phyloP scores from a whole-genome alignment of 306 rosid genomes.

The Neltuma alba region DNA sequence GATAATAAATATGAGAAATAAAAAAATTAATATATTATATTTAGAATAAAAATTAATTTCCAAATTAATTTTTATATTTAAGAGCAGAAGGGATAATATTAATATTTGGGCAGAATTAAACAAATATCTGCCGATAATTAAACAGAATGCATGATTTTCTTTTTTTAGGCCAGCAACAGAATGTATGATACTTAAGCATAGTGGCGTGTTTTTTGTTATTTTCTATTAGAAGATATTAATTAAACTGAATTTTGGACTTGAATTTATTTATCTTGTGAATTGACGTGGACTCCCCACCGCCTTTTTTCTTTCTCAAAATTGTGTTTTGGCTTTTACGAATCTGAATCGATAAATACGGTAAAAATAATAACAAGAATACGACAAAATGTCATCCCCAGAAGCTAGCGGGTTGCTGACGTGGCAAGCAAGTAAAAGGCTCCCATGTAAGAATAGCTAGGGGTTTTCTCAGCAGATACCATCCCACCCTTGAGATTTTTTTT shows the following conservation, averaged over 20 bases:
- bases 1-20: no score
- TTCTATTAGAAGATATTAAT: neutral
- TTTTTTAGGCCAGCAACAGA: no score
- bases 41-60: no score
- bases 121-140: neutral
- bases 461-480: neutral
- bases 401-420: neutral
- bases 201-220: neutral
- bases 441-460: neutral
- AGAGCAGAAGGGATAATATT: no score
- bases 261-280: neutral
- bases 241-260: neutral
- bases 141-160: no score
- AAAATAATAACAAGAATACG: no score
- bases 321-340: neutral
- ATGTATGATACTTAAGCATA: no score
- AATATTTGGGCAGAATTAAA: no score
- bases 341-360: neutral
- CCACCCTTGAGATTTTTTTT: neutral
- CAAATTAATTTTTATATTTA: no score
- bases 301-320: neutral
- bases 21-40: no score
- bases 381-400: neutral
- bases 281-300: neutral
- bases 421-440: neutral